phyloP scores from a whole-genome alignment of 1,139 yeast genomes.

The Lizanozyma gosingica region DNA sequence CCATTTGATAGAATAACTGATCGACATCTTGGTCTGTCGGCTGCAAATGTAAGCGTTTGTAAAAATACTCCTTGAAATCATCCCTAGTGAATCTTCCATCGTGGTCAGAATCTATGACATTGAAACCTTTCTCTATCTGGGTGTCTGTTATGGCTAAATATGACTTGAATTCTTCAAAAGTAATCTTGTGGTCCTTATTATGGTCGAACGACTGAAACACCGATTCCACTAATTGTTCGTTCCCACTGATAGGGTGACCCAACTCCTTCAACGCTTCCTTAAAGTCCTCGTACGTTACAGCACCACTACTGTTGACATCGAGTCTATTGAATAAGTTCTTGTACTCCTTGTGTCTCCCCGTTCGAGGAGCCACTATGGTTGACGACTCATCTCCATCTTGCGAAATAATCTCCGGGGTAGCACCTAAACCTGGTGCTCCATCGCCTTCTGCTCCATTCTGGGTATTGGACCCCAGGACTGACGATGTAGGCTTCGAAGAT shows the following conservation, averaged over 20 bases:
- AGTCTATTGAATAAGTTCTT: constrained; percentile 31
- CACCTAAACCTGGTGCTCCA: not conserved
- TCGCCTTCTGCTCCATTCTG: not conserved
- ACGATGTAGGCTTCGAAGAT: not conserved
- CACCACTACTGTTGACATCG: constrained; percentile 47
- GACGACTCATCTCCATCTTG: not conserved
- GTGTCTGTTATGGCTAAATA: constrained; percentile 57
- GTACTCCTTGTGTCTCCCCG: not conserved
- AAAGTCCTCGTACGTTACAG: constrained; percentile 47
- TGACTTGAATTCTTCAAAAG: constrained; percentile 50
- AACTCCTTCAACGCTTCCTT: constrained; percentile 42
- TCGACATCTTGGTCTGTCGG: constrained; percentile 51
- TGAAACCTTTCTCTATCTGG: constrained; percentile 65
- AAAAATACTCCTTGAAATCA: constrained; percentile 61
- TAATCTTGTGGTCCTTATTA: constrained; percentile 47
- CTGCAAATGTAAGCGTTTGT: constrained; percentile 39
- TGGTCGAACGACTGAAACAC: constrained; percentile 51
- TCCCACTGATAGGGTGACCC: constrained; percentile 60
- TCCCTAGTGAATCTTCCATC: constrained; percentile 64
- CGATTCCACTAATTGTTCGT: constrained; percentile 48
- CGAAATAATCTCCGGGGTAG: not conserved
- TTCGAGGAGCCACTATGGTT: not conserved
- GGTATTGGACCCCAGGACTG: not conserved
- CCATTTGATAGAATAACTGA: constrained; percentile 52
- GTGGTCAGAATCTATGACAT: constrained; percentile 59